These are phyloP conservation scores for Hebeloma cylindrosporum DNA, from an alignment of 768 basidiomycete species.

Conservation along the genomic window DNA sequence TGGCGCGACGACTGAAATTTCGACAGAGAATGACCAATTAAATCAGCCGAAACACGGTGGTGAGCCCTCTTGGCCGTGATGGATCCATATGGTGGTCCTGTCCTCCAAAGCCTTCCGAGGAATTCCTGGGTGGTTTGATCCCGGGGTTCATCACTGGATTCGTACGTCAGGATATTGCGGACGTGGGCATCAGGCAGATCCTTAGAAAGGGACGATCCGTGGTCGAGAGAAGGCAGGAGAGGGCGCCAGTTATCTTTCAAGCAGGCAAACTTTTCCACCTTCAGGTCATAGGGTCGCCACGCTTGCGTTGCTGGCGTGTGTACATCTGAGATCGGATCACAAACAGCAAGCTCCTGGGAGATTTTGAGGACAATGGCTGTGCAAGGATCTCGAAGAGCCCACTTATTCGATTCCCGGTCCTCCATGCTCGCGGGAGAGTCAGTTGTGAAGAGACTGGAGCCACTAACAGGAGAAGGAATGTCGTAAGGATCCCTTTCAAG, in stretches of 20 bases:
- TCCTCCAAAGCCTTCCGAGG: constrained; percentile 10
- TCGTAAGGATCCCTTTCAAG: no score
- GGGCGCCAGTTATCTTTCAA: constrained; percentile 33
- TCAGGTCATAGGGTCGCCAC: constrained; percentile 17
- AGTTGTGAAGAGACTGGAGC: no score
- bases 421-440: constrained; percentile 15
- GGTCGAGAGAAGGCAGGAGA: constrained; percentile 3
- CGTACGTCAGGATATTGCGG: constrained; percentile 23
- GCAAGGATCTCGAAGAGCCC: constrained; percentile 2
- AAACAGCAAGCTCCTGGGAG: constrained; percentile 13
- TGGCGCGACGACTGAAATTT: constrained; percentile 17
- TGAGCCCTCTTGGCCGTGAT: constrained; percentile 16
- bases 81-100: not conserved
- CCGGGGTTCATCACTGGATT: constrained; percentile 30
- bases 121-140: constrained; percentile 16
- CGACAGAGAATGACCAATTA: constrained; percentile 15
- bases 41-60: constrained; percentile 22
- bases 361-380: constrained; percentile 14
- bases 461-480: no score
- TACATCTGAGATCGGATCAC: constrained; percentile 11
- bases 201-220: constrained; percentile 22
- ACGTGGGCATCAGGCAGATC: constrained; percentile 18
- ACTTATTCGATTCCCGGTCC: constrained; percentile 9
- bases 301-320: constrained; percentile 23
- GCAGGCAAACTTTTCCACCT: constrained; percentile 19